These are phyloP conservation scores for Xylariaceae sp. DNA, from an alignment of 2,329 filamentous ascomycete species.

Conservation along the genomic window DNA sequence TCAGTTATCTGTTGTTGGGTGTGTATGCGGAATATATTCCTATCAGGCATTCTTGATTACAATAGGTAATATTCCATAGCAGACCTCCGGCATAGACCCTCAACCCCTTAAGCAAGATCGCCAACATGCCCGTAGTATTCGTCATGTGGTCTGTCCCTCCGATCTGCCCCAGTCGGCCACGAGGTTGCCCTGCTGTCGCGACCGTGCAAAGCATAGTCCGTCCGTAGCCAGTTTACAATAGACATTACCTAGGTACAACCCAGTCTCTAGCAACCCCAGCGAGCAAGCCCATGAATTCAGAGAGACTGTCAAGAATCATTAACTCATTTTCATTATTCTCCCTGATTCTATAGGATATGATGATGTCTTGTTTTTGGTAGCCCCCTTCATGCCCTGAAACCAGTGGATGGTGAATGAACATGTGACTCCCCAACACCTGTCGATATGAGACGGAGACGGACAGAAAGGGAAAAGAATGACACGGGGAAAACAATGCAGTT, in stretches of 20 bases:
- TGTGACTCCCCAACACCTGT: slow-evolving; percentile 15
- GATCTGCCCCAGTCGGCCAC: too few species aligned
- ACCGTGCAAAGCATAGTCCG: too few species aligned
- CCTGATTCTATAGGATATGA: slow-evolving; percentile 29
- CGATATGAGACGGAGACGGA: slow-evolving; percentile 7
- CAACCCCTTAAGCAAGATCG: too few species aligned
- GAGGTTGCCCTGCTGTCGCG: too few species aligned
- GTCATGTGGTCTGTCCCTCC: too few species aligned
- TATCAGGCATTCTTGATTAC: too few species aligned
- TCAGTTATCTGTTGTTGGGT: too few species aligned
- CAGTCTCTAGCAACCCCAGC: not conserved
- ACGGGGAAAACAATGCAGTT: slow-evolving; percentile 8
- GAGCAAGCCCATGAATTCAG: not conserved
- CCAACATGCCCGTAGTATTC: too few species aligned
- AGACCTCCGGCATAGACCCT: too few species aligned
- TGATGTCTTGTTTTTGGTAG: not conserved
- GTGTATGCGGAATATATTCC: too few species aligned
- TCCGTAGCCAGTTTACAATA: not conserved
- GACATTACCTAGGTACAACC: not conserved
- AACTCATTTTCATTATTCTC: slow-evolving; percentile 32
- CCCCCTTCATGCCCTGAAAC: slow-evolving; percentile 18
- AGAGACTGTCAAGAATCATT: slow-evolving; percentile 23
- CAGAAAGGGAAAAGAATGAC: slow-evolving; percentile 4
- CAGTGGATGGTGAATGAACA: slow-evolving; percentile 19
- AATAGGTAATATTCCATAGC: too few species aligned